phyloP scores from a whole-genome alignment of 306 rosid species.

The Acacia acuminata region DNA sequence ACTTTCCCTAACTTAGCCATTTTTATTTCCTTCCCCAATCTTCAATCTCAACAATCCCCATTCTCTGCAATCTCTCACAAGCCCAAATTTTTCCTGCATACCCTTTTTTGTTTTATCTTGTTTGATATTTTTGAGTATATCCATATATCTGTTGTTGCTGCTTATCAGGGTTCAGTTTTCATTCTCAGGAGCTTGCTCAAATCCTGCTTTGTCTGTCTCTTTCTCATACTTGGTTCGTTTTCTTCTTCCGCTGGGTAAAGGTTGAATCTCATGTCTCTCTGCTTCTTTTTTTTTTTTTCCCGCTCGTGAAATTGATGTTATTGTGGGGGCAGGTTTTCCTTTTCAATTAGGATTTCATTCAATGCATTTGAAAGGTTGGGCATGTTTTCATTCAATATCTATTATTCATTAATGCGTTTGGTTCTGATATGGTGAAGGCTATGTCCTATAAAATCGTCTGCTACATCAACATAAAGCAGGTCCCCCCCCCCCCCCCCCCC shows the following conservation, averaged over 20 bases:
- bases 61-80: conserved; percentile 6
- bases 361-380: not conserved
- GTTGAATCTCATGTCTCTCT: conserved; percentile 2
- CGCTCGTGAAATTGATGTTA: not conserved
- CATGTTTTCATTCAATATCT: not conserved
- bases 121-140: not conserved
- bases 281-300: not conserved
- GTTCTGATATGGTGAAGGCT: not conserved
- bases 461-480: conserved; percentile 9
- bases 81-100: not conserved
- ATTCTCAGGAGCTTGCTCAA: conserved; percentile 30
- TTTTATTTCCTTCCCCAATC: not conserved
- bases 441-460: not conserved
- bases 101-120: not conserved
- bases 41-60: not conserved
- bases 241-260: conserved; percentile 8
- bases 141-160: conserved; percentile 1
- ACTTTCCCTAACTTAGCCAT: conserved; percentile 24
- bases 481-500: too few species aligned
- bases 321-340: not conserved
- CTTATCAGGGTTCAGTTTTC: conserved; percentile 18
- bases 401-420: conserved; percentile 27
- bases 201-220: conserved; percentile 27
- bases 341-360: not conserved
- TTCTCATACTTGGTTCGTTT: not conserved